A percentile compares a stretch with the other conserved stretches of the same genome.
These are phyloP conservation scores for Heritiera littoralis DNA, from an alignment of 345 rosid species.

Conservation along the genomic window DNA sequence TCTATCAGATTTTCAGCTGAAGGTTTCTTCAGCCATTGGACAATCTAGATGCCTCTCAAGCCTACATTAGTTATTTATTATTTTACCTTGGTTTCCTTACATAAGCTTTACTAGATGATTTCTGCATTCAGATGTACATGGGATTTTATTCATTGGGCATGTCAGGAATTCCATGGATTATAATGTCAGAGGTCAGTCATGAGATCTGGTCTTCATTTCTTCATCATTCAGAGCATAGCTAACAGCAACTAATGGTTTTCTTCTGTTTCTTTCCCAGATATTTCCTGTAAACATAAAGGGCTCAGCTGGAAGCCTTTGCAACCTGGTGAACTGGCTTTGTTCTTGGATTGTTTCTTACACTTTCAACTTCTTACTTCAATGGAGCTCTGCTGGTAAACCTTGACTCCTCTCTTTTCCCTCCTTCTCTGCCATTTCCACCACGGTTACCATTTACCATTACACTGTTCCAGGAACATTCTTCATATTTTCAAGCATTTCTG, in stretches of 20 bases:
- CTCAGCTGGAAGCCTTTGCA: conserved; percentile 15
- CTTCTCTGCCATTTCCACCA: background rate
- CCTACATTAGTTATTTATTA: background rate
- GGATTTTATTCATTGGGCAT: conserved; percentile 12
- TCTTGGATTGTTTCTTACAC: conserved; percentile 23
- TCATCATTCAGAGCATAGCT: background rate
- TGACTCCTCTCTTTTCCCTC: background rate
- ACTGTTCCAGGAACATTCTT: conserved; percentile 26
- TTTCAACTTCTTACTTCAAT: conserved; percentile 26
- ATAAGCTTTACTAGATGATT: background rate
- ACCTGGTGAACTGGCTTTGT: conserved; percentile 25
- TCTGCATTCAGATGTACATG: background rate
- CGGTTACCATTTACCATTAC: background rate
- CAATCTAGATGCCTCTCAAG: too few species aligned
- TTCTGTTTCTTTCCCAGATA: background rate
- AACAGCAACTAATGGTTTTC: background rate
- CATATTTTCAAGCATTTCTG: conserved; percentile 21
- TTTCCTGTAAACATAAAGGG: conserved; percentile 11
- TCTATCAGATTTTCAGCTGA: too few species aligned
- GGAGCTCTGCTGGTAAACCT: conserved; percentile 24
- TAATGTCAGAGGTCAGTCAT: conserved; percentile 13
- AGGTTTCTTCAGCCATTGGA: too few species aligned
- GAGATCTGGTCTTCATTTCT: background rate
- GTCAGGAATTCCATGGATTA: conserved; percentile 11
- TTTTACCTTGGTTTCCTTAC: background rate